Base-by-base conservation (phyloP, 2,329 filamentous ascomycete genomes). In the Hymenoscyphus salicellus region DNA sequence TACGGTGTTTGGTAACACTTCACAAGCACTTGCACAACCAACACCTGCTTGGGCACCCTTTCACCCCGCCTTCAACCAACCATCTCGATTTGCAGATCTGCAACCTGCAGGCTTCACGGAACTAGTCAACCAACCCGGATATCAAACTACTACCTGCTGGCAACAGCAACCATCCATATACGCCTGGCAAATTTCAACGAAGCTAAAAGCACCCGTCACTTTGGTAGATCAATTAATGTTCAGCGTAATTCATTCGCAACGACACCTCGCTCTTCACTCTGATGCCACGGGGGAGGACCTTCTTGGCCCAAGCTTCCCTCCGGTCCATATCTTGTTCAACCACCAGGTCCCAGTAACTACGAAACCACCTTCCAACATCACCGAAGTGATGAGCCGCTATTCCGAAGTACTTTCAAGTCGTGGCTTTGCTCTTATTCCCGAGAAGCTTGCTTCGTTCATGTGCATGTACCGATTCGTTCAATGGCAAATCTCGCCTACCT, bases 391-490 rank as follows among this genome's bases (percentile, higher is more conserved):
- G 72, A 65, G 62, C 20, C 68, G 68, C 23, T 74, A 74, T 58
- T 66, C 69, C 16, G 63, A 65, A 46, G 66, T 74, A 2, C 65
- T 73, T 32, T 68, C 71, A 2, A 65, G 58, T 26, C 69, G 72
- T 16, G 71, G 72, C 10, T 73, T 74, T 60, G 66, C 67, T 5
- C 65, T 69, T 8, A 70, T 73, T 16, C 72, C 72, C 2, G 72
- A 74, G 55, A 73, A 71, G 49, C 68, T 74, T 17, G 71, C 70
- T 10, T 71, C 69, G 5, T 74, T 74, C 62, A 73, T 74, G 69
- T 72, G 70, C 66, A 74, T 73, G 72, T 74, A 73, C 32, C 68
- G 70, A 14, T 73, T 74, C 46, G 65, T 73, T 8, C 70, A 72
- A 64, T 73, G 72, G 71, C 72, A 73, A 62, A 73, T 73, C n/a